Evolutionary conservation across 2,329 filamentous ascomycete genomes (phyloP).

Genomic region (Cercospora zeae-maydis): DNA sequence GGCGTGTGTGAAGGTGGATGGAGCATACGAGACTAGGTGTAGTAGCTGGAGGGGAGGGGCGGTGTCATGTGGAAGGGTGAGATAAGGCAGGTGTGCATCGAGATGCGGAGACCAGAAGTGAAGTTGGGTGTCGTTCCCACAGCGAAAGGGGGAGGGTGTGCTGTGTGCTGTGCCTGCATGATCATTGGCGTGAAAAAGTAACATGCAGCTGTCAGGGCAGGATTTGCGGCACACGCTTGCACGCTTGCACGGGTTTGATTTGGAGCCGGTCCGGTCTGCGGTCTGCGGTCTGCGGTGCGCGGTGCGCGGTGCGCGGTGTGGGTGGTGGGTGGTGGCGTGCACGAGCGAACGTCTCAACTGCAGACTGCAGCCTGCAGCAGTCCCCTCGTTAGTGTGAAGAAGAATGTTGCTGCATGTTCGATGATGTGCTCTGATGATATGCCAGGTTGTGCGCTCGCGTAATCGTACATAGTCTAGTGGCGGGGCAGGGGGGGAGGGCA

Average conservation of each 20-base stretch:
- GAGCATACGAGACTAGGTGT: no score
- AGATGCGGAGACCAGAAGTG: background rate
- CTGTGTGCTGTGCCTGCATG: background rate
- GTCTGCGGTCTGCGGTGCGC: no score
- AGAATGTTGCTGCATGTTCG: background rate
- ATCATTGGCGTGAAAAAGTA: background rate
- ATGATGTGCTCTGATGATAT: background rate
- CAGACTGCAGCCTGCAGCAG: background rate
- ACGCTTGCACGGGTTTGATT: no score
- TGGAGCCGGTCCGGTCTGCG: no score
- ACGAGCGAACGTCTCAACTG: background rate
- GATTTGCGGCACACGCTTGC: no score
- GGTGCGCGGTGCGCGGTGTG: no score
- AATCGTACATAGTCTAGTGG: no score
- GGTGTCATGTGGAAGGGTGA: background rate
- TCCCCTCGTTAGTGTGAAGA: background rate
- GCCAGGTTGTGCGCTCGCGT: no score
- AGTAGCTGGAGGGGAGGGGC: background rate
- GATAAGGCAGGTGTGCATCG: background rate
- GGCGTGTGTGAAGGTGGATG: no score
- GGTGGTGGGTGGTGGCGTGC: background rate
- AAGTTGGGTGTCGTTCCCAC: background rate
- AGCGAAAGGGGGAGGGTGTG: background rate
- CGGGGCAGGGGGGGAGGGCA: background rate
- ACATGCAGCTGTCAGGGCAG: background rate